Evolutionary conservation across 2,329 filamentous ascomycete species (phyloP).

Genomic region (Juglanconis oblonga): DNA sequence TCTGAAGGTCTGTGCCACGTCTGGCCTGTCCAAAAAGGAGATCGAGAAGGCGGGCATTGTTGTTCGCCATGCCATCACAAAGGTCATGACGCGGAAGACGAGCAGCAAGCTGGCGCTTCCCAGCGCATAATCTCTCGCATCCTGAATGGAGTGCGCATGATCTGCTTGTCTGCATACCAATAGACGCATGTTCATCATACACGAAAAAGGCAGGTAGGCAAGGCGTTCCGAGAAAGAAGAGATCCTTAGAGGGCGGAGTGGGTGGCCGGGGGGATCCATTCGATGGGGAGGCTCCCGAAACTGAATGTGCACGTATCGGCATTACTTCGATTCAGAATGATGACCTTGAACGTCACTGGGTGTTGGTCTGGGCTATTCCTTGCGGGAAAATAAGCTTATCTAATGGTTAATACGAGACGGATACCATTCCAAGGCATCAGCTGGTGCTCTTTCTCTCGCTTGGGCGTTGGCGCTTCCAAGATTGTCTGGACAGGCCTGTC

Average conservation of each 20-base stretch:
- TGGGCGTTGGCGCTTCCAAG: too few relatives aligned
- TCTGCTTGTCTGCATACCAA: neutral
- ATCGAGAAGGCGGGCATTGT: slow-evolving; percentile 88
- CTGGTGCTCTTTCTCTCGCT: neutral
- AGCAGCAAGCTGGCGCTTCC: slow-evolving; percentile 43
- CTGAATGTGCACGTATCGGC: neutral
- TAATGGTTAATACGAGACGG: slow-evolving; percentile 15
- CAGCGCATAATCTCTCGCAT: neutral
- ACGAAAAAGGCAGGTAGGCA: neutral
- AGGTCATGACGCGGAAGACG: slow-evolving; percentile 71
- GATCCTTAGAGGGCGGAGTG: neutral
- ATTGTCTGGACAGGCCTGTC: neutral
- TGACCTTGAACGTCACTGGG: neutral
- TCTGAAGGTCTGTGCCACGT: slow-evolving; percentile 88
- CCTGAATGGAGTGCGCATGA: neutral
- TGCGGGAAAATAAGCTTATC: slow-evolving; percentile 1
- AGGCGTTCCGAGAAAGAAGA: neutral
- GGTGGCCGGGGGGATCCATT: too few relatives aligned
- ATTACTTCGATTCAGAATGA: neutral
- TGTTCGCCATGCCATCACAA: slow-evolving; percentile 90
- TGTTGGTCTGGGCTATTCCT: neutral
- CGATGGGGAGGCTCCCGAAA: neutral
- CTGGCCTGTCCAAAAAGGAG: slow-evolving; percentile 86
- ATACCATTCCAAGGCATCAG: neutral
- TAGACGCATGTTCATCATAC: neutral